Evolutionary conservation across 805 yeast genomes (phyloP).

Genomic region (Monosporozyma unispora): DNA sequence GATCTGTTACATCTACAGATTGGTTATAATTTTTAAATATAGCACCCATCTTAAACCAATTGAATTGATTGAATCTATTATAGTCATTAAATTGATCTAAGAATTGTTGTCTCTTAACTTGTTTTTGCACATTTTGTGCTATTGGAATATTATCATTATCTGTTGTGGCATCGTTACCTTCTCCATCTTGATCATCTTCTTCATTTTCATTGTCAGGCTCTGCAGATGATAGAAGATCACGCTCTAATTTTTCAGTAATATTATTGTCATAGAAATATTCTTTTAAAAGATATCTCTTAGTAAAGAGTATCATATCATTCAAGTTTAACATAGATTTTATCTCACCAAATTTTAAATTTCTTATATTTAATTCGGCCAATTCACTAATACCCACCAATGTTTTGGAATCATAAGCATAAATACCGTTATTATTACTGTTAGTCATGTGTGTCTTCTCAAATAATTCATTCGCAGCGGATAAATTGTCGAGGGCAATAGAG

Average conservation of each 20-base stretch:
- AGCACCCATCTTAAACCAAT: slow-evolving; percentile 55
- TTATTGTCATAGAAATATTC: slow-evolving; percentile 21
- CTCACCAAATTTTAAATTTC: slow-evolving; percentile 51
- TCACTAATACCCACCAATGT: slow-evolving; percentile 51
- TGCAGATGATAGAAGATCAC: background rate
- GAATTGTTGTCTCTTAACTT: slow-evolving; percentile 11
- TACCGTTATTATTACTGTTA: slow-evolving; percentile 30
- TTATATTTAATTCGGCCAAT: slow-evolving; percentile 55
- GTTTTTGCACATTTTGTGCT: slow-evolving; percentile 9
- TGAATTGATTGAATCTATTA: slow-evolving; percentile 36
- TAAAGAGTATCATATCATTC: slow-evolving; percentile 36
- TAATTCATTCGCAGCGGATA: slow-evolving; percentile 39
- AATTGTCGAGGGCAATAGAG: slow-evolving; percentile 35
- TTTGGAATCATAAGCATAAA: slow-evolving; percentile 56
- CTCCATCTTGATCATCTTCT: slow-evolving; percentile 18
- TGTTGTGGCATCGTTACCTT: slow-evolving; percentile 12
- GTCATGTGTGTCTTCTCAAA: slow-evolving; percentile 34
- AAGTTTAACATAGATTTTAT: slow-evolving; percentile 42
- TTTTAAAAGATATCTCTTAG: slow-evolving; percentile 33
- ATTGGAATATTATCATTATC: slow-evolving; percentile 11
- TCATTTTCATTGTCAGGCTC: slow-evolving; percentile 15
- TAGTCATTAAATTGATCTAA: slow-evolving; percentile 21
- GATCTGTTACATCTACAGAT: slow-evolving; percentile 43
- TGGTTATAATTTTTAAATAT: slow-evolving; percentile 39
- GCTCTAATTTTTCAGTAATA: slow-evolving; percentile 10